These are phyloP conservation scores for Thalassiosira mediterranea DNA, from an alignment of 352 stramenopile species.

Conservation along the genomic window DNA sequence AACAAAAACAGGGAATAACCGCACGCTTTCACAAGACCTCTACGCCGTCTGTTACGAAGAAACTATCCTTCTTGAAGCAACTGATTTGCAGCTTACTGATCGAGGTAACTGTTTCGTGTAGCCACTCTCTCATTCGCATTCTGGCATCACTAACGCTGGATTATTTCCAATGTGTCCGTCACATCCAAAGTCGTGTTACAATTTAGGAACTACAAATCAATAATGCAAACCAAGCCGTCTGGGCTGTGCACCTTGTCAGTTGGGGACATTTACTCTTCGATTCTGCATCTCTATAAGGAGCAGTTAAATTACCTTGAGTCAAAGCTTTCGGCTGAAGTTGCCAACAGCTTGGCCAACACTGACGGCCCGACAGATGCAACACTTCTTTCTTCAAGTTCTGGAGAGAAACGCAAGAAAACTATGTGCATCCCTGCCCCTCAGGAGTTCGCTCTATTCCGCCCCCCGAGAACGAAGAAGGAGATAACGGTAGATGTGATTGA, in stretches of 20 bases:
- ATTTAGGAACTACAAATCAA: slow-evolving; percentile 10
- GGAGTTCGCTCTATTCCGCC: slow-evolving; percentile 52
- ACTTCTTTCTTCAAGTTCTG: too few relatives aligned
- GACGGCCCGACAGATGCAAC: too few relatives aligned
- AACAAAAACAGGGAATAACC: slow-evolving; percentile 26
- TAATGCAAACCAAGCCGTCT: slow-evolving; percentile 10
- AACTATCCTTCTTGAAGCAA: slow-evolving; percentile 47
- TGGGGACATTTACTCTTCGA: slow-evolving; percentile 51
- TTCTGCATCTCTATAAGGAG: slow-evolving; percentile 45
- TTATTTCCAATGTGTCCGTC: too few relatives aligned
- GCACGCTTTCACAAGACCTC: slow-evolving; percentile 12
- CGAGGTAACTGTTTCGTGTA: neutral
- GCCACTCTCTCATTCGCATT: too few relatives aligned
- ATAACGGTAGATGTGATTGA: slow-evolving; percentile 52
- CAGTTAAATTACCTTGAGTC: slow-evolving; percentile 28
- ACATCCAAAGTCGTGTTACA: neutral
- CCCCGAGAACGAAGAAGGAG: neutral
- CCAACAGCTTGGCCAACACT: neutral
- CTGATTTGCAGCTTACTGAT: slow-evolving; percentile 42
- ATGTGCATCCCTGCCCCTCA: slow-evolving; percentile 50
- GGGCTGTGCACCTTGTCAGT: slow-evolving; percentile 50
- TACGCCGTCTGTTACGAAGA: slow-evolving; percentile 59
- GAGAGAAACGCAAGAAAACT: too few relatives aligned
- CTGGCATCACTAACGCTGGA: too few relatives aligned
- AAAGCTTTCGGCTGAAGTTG: slow-evolving; percentile 23